Evolutionary conservation across 2,329 filamentous ascomycete genomes (phyloP).

Genomic region (Bipolaris victoriae): DNA sequence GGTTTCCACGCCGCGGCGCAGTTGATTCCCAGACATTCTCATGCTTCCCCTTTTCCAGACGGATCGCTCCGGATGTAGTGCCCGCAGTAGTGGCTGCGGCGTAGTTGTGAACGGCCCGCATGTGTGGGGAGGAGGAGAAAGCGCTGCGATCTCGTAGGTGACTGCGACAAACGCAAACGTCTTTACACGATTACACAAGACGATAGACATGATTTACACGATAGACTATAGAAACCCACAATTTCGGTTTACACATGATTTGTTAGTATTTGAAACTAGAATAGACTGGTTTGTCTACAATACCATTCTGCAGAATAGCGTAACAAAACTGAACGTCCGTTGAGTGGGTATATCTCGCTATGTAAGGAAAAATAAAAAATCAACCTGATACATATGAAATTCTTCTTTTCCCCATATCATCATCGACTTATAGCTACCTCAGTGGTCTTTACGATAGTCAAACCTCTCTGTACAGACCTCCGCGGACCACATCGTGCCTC

Average conservation of each 20-base stretch:
- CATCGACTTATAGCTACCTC: constrained; percentile 24
- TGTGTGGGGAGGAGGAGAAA: neutral
- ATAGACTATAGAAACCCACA: constrained; percentile 22
- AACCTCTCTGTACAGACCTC: constrained; percentile 13
- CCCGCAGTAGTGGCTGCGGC: neutral
- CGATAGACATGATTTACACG: constrained; percentile 17
- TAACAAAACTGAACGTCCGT: neutral
- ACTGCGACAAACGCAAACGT: constrained; percentile 2
- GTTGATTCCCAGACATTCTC: neutral
- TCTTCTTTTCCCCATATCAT: neutral
- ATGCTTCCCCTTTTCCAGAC: neutral
- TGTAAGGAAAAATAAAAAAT: neutral
- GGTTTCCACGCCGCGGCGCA: constrained; percentile 2
- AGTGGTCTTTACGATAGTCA: constrained; percentile 28
- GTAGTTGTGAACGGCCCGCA: neutral
- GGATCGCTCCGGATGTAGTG: neutral
- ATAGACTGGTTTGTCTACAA: neutral
- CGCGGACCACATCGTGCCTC: constrained; percentile 12
- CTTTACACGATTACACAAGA: constrained; percentile 16
- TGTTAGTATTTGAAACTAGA: neutral
- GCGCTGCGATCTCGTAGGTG: neutral
- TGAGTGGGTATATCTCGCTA: neutral
- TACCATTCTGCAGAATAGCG: neutral
- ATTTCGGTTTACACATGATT: neutral
- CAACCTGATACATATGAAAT: neutral